Base-by-base conservation (phyloP, 2,329 filamentous ascomycete species). In the Chaetoscypha palmicola region DNA sequence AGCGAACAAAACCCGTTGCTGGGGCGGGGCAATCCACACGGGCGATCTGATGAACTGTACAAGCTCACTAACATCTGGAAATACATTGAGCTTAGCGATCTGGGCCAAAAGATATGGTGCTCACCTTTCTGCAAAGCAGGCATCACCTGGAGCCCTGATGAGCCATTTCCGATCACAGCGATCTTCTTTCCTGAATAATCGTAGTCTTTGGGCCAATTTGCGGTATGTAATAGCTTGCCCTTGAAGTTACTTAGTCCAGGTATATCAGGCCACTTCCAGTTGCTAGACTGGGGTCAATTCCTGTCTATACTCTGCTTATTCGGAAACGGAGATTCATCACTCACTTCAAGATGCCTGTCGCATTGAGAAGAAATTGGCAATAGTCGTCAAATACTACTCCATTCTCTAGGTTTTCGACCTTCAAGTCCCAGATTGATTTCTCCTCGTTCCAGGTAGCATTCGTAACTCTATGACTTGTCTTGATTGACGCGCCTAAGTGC, bases 251-350 rank as follows among this genome's bases (percentile, higher is more conserved):
- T 30, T n/a, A 79, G 67, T 0, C 78, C 79, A 1, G 73, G 71
- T 49, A 79, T 79, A 23, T 77, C 64, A 0, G 80, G 81, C 2
- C 82, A 63, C 46, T 73, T 76, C 79, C 78, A 83, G 10, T 72
- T 72, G 52, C 52, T 56, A 22, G n/a, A 21, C 5, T 16, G 16
- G 3, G 19, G 32, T 34, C 10, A 34, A 16, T 26, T 4, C 2
- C 2, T 12, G n/a, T 11, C 3, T 19, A 5, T 28, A 10, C n/a
- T 17, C 3, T 3, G 19, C 11, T 24, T 12, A 21, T 2, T 14
- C 10, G 3, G 16, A 24, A 11, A n/a, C 14, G n/a, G 24, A 12
- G 17, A 9, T 11, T 4, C 9, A 12, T 3, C 10, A 32, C 41
- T 1, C 28, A 47, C 45, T 47, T 47, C 16, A 47, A 20, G 26